Evolutionary conservation across 805 yeast genomes (phyloP).

Genomic region (Suhomyces kilbournensis): DNA sequence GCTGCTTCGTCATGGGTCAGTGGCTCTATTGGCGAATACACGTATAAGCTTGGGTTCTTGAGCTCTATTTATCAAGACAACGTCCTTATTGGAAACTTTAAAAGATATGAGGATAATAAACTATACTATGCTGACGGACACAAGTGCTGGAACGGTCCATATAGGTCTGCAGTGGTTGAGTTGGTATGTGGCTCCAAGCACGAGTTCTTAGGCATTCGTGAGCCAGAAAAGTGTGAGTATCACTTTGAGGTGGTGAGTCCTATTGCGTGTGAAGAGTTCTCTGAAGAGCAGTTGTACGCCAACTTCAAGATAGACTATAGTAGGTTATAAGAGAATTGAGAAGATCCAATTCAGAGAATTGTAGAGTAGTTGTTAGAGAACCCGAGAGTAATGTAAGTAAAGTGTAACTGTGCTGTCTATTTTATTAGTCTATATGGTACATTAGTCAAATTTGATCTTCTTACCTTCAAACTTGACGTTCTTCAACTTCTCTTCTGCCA

Average conservation of each 20-base stretch:
- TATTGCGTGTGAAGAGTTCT: conserved; percentile 38
- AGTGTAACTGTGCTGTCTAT: neutral
- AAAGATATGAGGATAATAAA: conserved; percentile 24
- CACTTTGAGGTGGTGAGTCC: conserved; percentile 48
- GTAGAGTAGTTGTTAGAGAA: neutral
- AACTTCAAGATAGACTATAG: conserved; percentile 27
- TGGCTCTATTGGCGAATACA: conserved; percentile 63
- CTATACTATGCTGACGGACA: conserved; percentile 59
- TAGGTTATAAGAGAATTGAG: neutral
- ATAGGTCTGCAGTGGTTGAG: conserved; percentile 62
- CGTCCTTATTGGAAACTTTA: conserved; percentile 50
- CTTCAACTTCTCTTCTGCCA: conserved; percentile 63
- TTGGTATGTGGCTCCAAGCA: conserved; percentile 64
- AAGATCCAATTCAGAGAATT: neutral
- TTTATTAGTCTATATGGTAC: neutral
- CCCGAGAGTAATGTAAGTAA: no score
- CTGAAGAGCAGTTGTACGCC: conserved; percentile 25
- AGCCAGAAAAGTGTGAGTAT: conserved; percentile 88
- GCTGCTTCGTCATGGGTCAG: conserved; percentile 47
- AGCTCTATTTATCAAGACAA: conserved; percentile 56
- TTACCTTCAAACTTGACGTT: conserved; percentile 77
- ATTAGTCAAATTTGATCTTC: conserved; percentile 51
- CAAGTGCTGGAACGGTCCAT: conserved; percentile 94
- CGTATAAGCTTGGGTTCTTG: conserved; percentile 58
- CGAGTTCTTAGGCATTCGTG: conserved; percentile 64